A percentile compares a stretch with the other conserved stretches of the same genome.
Conservation (phyloP, 2,329 filamentous ascomycete species). For the Thielaviopsis euricoi region DNA sequence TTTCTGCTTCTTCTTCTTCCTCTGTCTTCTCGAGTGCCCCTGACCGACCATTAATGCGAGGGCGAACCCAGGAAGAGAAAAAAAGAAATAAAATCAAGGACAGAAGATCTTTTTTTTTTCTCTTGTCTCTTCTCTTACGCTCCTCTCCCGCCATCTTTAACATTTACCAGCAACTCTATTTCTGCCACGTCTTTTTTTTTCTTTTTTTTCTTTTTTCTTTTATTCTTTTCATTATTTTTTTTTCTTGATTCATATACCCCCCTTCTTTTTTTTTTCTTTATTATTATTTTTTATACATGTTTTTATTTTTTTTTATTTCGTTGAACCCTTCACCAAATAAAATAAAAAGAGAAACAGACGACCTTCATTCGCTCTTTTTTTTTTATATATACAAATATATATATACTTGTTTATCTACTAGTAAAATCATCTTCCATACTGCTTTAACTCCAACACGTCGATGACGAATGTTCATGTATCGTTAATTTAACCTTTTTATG, state of each 20-base stretch:
- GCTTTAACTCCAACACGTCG: too few species aligned
- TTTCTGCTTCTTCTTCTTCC: neutral
- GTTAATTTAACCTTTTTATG: neutral
- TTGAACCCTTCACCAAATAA: too few species aligned
- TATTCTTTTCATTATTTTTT: neutral
- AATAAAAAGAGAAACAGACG: too few species aligned
- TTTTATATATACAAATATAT: neutral
- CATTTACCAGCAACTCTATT: neutral
- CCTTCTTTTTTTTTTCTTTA: neutral
- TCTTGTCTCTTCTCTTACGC: too few species aligned
- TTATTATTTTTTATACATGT: neutral
- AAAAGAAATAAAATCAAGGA: too few species aligned
- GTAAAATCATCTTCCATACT: too few species aligned
- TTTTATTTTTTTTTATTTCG: neutral
- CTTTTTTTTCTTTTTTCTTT: conserved; percentile 7
- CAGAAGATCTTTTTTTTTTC: neutral
- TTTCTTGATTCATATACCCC: neutral
- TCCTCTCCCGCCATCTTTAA: neutral
- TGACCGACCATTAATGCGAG: too few species aligned
- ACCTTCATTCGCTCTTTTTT: conserved; percentile 1
- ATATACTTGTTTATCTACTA: too few species aligned
- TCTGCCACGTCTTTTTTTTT: neutral
- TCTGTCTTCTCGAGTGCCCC: too few species aligned
- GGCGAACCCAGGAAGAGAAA: too few species aligned
- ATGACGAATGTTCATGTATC: too few species aligned